Conservation (phyloP, 2,329 filamentous ascomycete species). For the Claviceps sp. region DNA sequence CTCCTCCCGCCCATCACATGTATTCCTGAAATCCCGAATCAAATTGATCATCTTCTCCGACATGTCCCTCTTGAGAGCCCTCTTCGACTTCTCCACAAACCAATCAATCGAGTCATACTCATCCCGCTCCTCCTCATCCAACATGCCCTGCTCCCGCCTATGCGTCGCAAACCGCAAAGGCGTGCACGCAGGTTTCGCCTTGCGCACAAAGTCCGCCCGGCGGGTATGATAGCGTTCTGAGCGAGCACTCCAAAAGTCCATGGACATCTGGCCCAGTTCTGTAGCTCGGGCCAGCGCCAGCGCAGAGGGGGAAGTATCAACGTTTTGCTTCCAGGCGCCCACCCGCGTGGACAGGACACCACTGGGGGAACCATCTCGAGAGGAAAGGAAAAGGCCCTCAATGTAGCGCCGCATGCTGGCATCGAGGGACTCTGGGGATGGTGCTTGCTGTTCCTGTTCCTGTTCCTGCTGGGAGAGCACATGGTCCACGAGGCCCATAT, state of each 20-base stretch:
- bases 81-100: constrained; percentile 6
- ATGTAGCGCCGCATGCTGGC: constrained; percentile 22
- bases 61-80: not conserved
- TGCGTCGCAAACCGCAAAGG: constrained; percentile 27
- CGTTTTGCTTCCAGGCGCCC: constrained; percentile 20
- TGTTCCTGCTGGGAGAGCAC: constrained; percentile 19
- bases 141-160: constrained; percentile 12
- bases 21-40: constrained; percentile 3
- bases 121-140: constrained; percentile 24
- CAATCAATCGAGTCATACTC: constrained; percentile 18
- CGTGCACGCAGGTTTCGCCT: constrained; percentile 22
- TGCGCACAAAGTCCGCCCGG: constrained; percentile 26
- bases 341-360: not conserved
- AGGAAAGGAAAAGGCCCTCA: constrained; percentile 10
- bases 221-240: constrained; percentile 23
- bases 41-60: constrained; percentile 3
- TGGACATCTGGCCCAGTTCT: constrained; percentile 27
- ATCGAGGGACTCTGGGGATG: constrained; percentile 17
- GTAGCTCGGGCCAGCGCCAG: constrained; percentile 20
- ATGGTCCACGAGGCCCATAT: constrained; percentile 25
- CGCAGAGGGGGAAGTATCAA: constrained; percentile 18
- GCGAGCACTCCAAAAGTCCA: constrained; percentile 28
- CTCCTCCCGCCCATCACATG: not conserved
- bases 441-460: not conserved
- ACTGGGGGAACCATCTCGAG: not conserved